Conservation (phyloP, 805 yeast species). For the Ogataea polymorpha region DNA sequence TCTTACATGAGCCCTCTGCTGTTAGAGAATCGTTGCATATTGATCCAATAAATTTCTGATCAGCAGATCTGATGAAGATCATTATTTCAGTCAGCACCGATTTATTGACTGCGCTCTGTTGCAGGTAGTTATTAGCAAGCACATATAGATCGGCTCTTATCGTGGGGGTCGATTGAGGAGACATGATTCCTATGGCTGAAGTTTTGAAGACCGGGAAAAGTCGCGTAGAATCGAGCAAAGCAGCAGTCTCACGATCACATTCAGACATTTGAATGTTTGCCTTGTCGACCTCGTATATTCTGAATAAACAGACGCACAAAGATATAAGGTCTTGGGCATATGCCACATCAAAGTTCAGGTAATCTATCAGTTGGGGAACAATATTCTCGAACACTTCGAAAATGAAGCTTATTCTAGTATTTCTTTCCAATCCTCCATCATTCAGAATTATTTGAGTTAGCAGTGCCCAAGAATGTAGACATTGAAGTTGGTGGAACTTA, state of each 20-base stretch:
- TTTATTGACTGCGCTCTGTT: conserved; percentile 43
- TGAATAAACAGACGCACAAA: conserved; percentile 66
- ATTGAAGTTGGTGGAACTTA: conserved; percentile 51
- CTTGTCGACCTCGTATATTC: conserved; percentile 51
- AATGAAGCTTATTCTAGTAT: conserved; percentile 57
- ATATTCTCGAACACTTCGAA: conserved; percentile 73
- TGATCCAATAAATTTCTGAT: conserved; percentile 53
- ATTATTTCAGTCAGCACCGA: conserved; percentile 45
- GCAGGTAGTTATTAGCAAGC: conserved; percentile 62
- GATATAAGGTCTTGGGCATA: conserved; percentile 79
- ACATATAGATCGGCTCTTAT: conserved; percentile 80
- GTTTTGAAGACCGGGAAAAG: conserved; percentile 69
- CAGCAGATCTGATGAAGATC: conserved; percentile 58
- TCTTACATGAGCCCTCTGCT: conserved; percentile 73
- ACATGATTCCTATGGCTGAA: conserved; percentile 67
- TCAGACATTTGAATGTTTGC: conserved; percentile 19
- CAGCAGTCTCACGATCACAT: conserved; percentile 31
- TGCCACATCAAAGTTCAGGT: conserved; percentile 58
- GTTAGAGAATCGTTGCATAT: conserved; percentile 76
- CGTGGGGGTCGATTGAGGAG: conserved; percentile 62
- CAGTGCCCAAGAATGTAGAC: conserved; percentile 81
- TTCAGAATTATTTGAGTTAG: conserved; percentile 69
- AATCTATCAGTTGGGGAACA: conserved; percentile 74
- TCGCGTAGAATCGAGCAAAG: conserved; percentile 44
- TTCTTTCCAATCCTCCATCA: conserved; percentile 49